Evolutionary conservation across 108 stramenopile species (phyloP), one percentile per base, ranked within the genome.

Genomic region (Discostella pseudostelligera): DNA sequence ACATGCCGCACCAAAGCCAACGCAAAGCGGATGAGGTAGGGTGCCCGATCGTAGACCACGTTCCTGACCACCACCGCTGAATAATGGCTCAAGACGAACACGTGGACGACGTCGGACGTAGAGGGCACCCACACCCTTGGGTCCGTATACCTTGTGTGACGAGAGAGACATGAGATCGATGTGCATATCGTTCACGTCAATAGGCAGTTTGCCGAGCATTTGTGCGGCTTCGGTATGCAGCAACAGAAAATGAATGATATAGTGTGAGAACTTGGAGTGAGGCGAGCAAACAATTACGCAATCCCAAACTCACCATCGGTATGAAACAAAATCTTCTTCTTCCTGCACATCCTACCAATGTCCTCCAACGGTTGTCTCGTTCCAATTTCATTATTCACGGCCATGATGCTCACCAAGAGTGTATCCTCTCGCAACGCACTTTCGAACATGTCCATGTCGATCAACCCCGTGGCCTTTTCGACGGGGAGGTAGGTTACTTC

Each of bases 341-440:
- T 83, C 8, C 95, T 82, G 72, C 97, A 98, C 25, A 99, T 65
- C 62, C 82, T 82, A 11, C 97, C 97, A 67, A 99, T 98, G 64
- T 97, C 97, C 81, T 93, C 70, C 21, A 98, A 65, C 0, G 97
- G 96, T 72, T 98, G 99, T 20, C 97, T 62, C 25, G 97, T 97
- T 11, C 99, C 99, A 73, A 98, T 99, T 82, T 99, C 99, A 80
- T 99, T 99, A 86, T 99, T 99, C 48, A 99, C 97, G 10, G 96
- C 97, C 99, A 99, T 98, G 60, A 99, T 87, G 56, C 87, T 89
- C 32, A 97, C 87, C 54, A 97, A 63, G n/a, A 84, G 72, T 24
- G 99, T 99, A 56, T 99, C 96, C 12, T 84, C 91, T 20, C 96
- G 88, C 74, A 98, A 87, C 45, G 92, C 90, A 16, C 65, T 82